These are phyloP conservation scores for Ascobolus immersus DNA, from an alignment of 495 filamentous ascomycete species.

Conservation along the genomic window DNA sequence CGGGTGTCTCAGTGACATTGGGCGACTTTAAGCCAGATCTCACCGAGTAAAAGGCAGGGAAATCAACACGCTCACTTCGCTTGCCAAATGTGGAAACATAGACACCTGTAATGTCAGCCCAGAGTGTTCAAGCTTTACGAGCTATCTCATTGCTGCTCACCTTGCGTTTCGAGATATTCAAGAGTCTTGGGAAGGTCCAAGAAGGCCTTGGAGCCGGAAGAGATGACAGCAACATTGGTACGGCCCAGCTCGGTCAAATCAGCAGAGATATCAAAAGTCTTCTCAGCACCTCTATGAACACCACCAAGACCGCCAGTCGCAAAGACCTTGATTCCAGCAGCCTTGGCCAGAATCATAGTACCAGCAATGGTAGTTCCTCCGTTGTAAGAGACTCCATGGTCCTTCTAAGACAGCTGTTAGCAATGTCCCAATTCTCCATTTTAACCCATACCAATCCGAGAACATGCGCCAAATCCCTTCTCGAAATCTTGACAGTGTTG, in stretches of 20 bases:
- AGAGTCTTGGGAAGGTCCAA: conserved; percentile 74
- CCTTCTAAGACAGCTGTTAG: conserved; percentile 21
- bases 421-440: not conserved
- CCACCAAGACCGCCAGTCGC: conserved; percentile 68
- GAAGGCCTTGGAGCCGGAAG: conserved; percentile 85
- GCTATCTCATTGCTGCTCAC: no score
- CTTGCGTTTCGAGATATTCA: conserved; percentile 86
- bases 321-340: conserved; percentile 80
- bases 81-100: conserved; percentile 65
- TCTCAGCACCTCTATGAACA: conserved; percentile 74
- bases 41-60: conserved; percentile 72
- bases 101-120: no score
- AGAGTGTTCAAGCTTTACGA: no score
- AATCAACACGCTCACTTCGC: conserved; percentile 34
- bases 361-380: conserved; percentile 83
- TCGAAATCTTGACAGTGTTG: conserved; percentile 51
- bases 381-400: conserved; percentile 38
- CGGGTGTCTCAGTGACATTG: conserved; percentile 40
- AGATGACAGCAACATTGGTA: conserved; percentile 68
- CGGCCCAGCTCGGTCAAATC: conserved; percentile 88
- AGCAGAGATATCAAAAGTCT: conserved; percentile 75
- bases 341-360: conserved; percentile 68
- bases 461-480: conserved; percentile 60
- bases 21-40: conserved; percentile 67
- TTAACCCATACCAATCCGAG: conserved; percentile 41